Evolutionary conservation across 805 yeast genomes (phyloP).

Genomic region (Kuraishia capsulata): DNA sequence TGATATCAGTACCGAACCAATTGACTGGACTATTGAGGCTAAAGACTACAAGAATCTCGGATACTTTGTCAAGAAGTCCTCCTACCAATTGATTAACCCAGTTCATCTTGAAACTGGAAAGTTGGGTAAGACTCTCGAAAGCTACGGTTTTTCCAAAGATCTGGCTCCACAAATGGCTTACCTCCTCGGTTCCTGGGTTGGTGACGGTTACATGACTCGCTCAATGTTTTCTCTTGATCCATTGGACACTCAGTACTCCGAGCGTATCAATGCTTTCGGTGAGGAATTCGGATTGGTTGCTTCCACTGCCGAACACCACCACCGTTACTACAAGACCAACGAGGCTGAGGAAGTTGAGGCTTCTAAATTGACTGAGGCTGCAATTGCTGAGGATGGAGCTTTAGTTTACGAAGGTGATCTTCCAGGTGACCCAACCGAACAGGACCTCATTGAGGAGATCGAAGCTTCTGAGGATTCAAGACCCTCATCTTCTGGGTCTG

Average conservation of each 20-base stretch:
- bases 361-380: neutral
- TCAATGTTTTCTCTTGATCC: constrained; percentile 20
- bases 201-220: constrained; percentile 20
- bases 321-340: neutral
- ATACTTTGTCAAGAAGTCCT: constrained; percentile 17
- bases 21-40: constrained; percentile 32
- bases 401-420: constrained; percentile 5
- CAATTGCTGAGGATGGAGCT: constrained; percentile 1
- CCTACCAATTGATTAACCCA: constrained; percentile 27
- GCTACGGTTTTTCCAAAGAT: constrained; percentile 8
- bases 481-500: neutral
- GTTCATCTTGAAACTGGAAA: constrained; percentile 23
- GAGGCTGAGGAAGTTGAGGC: neutral
- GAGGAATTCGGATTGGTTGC: constrained; percentile 15
- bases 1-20: constrained; percentile 6
- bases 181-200: constrained; percentile 32
- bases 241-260: constrained; percentile 14
- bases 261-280: constrained; percentile 16
- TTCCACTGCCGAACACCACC: neutral
- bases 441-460: constrained; percentile 2
- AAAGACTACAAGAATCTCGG: constrained; percentile 22
- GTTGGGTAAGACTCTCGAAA: constrained; percentile 18
- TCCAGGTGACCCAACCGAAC: constrained; percentile 3
- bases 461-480: constrained; percentile 1
- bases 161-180: constrained; percentile 23